Conservation (phyloP, 2,329 filamentous ascomycete genomes). For the Aspergillus ochraceoroseus region DNA sequence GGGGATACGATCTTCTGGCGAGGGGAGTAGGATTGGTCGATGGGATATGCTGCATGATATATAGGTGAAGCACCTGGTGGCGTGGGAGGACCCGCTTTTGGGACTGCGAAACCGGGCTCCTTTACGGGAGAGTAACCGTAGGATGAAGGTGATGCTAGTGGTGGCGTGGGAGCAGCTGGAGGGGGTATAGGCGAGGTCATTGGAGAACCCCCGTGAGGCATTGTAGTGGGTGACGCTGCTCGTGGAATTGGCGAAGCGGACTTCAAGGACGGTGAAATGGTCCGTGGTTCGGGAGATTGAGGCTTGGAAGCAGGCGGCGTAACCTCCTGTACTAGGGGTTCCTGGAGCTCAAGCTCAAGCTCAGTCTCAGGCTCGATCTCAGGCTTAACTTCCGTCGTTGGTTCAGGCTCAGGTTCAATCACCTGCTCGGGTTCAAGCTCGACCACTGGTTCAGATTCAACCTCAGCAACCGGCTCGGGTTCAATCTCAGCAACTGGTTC, state of each 20-base stretch:
- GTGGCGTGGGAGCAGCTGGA: conserved; percentile 14
- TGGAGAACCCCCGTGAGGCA: background rate
- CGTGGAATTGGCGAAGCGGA: conserved; percentile 17
- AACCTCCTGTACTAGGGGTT: conserved; percentile 12
- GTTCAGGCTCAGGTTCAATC: background rate
- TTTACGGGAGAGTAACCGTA: conserved; percentile 11
- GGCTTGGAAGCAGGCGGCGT: conserved; percentile 18
- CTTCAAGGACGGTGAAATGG: conserved; percentile 17
- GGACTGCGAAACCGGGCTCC: conserved; percentile 12
- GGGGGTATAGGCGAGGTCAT: conserved; percentile 8
- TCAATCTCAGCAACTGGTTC: background rate
- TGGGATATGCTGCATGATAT: conserved; percentile 14
- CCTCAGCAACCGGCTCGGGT: background rate
- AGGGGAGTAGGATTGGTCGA: conserved; percentile 14
- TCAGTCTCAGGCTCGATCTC: conserved; percentile 1
- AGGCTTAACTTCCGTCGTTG: background rate
- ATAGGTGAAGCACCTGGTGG: conserved; percentile 17
- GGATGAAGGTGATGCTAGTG: conserved; percentile 13
- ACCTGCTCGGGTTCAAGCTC: background rate
- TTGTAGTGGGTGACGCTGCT: conserved; percentile 13
- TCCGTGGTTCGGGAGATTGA: conserved; percentile 16
- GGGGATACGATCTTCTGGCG: conserved; percentile 18
- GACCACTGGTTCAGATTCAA: background rate
- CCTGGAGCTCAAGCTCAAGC: conserved; percentile 8
- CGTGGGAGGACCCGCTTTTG: conserved; percentile 15